Base-by-base conservation (phyloP, 2,329 filamentous ascomycete genomes). In the Diplodia intermedia region DNA sequence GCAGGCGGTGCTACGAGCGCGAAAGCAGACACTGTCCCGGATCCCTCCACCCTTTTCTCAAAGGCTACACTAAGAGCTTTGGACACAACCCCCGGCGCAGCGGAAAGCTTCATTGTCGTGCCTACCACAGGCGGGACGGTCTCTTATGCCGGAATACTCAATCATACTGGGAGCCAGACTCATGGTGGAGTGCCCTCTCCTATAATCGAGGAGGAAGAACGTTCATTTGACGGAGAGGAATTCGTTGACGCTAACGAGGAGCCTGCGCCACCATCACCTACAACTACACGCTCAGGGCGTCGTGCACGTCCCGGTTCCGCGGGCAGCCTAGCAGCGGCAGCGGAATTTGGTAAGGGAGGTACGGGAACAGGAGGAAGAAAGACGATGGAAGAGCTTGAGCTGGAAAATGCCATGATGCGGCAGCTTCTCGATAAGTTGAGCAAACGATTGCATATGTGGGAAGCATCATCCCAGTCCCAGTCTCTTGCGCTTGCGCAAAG, bases 111-210 rank as follows among this genome's bases (percentile, higher is more conserved):
- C 81, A 98, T 97, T 77, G 91, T 98, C 1, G 95, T 99, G 1
- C 95, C 94, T 4, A 91, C 92, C 0, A 93, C 91, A 20, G 94
- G 95, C 5, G 93, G 94, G 71, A 97, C 93, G 2, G 90, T 94
- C 69, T 95, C 93, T 0, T 99, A 98, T 75, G 94, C 95, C 54
- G 93, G 91, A 70, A 97, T 99, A 65, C 83, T 97, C 23, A 61
- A 57, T 14, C 63, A 66, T 81, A 8, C 80, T 82, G 66, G 53
- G 66, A 72, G 78, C 69, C 70, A 79, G 74, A 74, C 73, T 50
- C 74, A 73, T 68, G 70, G 72, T 6, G 69, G 73, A 66, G 78
- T 62, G 1, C 75, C 67, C 70, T 75, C 75, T 56, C 79, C 75
- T 55, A 80, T 78, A 49, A 82, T 83, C 69, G 81, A 75, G 2